Evolutionary conservation across 2,329 filamentous ascomycete genomes (phyloP).

Genomic region (Colletotrichum acutatum): DNA sequence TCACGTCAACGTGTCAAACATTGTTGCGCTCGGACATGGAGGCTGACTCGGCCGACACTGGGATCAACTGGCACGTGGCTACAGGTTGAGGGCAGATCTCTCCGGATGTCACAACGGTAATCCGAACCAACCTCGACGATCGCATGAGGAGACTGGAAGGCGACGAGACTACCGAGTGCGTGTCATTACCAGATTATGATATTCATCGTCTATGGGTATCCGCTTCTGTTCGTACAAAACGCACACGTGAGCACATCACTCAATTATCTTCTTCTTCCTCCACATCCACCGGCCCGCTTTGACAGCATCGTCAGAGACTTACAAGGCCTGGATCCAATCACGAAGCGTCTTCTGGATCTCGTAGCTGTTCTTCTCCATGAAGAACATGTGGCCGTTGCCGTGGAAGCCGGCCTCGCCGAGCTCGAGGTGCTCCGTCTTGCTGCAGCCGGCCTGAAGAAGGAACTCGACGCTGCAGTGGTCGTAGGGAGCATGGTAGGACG

Average conservation of each 20-base stretch:
- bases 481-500: conserved; percentile 58
- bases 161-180: neutral
- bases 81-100: neutral
- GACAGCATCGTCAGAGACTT: neutral
- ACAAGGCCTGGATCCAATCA: conserved; percentile 38
- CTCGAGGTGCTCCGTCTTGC: conserved; percentile 46
- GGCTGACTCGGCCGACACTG: neutral
- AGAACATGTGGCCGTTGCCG: conserved; percentile 61
- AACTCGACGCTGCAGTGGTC: conserved; percentile 55
- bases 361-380: conserved; percentile 60
- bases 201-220: conserved; percentile 28
- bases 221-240: conserved; percentile 9
- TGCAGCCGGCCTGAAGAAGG: conserved; percentile 55
- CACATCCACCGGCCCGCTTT: neutral
- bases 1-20: neutral
- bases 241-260: conserved; percentile 7
- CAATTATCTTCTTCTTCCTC: neutral
- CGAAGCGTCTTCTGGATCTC: conserved; percentile 44
- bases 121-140: neutral
- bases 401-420: conserved; percentile 51
- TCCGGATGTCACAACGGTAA: neutral
- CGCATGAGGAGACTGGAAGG: neutral
- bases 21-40: neutral
- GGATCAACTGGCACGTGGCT: neutral
- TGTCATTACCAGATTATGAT: conserved; percentile 1